Evolutionary conservation across 106 monocot species (phyloP), one percentile per base, ranked within the genome.

Genomic region (Dactylorhiza incarnata): DNA sequence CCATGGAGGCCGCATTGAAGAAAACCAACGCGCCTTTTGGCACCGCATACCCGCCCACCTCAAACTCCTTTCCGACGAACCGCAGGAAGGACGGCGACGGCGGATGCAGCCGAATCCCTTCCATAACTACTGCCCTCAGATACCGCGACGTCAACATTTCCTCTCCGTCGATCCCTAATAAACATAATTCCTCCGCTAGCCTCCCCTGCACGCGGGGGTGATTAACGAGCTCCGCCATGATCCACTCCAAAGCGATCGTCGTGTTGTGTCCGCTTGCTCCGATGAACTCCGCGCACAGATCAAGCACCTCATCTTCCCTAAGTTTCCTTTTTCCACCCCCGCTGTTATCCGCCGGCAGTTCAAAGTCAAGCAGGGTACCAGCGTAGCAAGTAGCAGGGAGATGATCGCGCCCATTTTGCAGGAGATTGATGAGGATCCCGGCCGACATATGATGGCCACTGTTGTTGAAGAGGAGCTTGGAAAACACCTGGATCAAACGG

Each of bases 61-160:
- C 25, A 2, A 76, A 26, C 45, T 86, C 83, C 74, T 86, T 71
- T 26, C 74, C 26, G 74, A 70, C 74, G 3, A 68, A 19, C 46
- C 80, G 86, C 1, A 73, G 49, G 49, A 83, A 59, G 51, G 83
- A 50, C 66, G 83, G 86, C 48, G 24, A 80, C 8, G 86, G 83
- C 0, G 86, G 80, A 63, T 86, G 86, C 43, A 80, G 25, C 22
- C 86, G 76, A 45, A 86, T 44, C 2, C 80, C 83, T 43, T 83
- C 83, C 50, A 81, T 51, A 10, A 83, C 71, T 29, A 86, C 77
- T 20, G 86, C 86, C 23, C 83, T 83, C 24, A 83, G 69, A 43
- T 81, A 83, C 23, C 70, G 69, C 83, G 83, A 75, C 43, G 51
- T 49, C 25, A 77, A 49, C 25, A 80, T 23, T n/a, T 83, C 77